phyloP scores from a whole-genome alignment of 202 grass and related monocot genomes.

The Panicum hallii region DNA sequence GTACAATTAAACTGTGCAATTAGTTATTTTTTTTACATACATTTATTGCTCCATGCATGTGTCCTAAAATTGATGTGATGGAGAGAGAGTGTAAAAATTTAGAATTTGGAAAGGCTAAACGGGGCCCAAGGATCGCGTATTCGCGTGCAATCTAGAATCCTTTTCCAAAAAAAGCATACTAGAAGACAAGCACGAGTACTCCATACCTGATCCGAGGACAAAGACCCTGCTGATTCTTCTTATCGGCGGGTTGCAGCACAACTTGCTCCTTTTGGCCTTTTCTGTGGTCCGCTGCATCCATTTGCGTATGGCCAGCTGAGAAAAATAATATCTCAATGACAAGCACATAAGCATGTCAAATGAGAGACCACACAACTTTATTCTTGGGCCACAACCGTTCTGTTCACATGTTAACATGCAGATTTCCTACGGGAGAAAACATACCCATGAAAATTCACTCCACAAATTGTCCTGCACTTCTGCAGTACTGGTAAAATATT shows the following conservation, averaged over 20 bases:
- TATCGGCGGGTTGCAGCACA: neutral
- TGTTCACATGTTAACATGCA: constrained; percentile 19
- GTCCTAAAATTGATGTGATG: too few species aligned
- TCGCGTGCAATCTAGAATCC: too few species aligned
- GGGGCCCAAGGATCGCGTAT: too few species aligned
- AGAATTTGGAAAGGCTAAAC: too few species aligned
- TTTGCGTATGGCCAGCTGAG: constrained; percentile 9
- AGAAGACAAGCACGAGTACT: constrained; percentile 36
- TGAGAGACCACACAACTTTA: neutral
- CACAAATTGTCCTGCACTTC: neutral
- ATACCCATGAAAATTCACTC: neutral
- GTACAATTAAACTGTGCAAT: too few species aligned
- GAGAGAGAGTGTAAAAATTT: too few species aligned
- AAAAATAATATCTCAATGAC: neutral
- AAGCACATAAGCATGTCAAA: neutral
- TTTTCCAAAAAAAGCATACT: neutral
- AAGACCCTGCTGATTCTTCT: constrained; percentile 24
- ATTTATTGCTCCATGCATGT: too few species aligned
- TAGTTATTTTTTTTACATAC: too few species aligned
- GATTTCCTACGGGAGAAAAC: neutral
- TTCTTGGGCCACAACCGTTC: constrained; percentile 15
- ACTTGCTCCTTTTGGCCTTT: neutral
- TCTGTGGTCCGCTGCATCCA: constrained; percentile 35
- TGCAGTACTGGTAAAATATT: constrained; percentile 24
- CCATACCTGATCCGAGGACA: constrained; percentile 31